These are phyloP conservation scores for Podaxis sp. DNA, from an alignment of 768 basidiomycete genomes.

Conservation along the genomic window DNA sequence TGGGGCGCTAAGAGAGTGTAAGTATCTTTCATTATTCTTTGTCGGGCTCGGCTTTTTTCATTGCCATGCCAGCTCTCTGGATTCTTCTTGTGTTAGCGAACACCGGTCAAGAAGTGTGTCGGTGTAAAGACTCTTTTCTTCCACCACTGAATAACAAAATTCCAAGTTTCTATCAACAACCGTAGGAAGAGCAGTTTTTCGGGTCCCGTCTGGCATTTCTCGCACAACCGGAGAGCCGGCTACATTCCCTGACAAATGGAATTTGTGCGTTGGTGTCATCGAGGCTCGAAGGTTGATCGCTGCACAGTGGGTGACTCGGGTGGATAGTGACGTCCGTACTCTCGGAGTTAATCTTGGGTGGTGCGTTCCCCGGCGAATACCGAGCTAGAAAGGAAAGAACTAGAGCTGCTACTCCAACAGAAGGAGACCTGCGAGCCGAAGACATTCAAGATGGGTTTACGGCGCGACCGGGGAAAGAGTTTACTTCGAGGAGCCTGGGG, in stretches of 20 bases:
- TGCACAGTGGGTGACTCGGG: background rate
- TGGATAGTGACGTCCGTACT: conserved; percentile 28
- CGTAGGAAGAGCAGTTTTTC: background rate
- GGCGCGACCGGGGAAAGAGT: conserved; percentile 53
- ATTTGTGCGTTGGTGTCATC: conserved; percentile 14
- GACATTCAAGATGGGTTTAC: conserved; percentile 66
- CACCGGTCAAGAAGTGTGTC: no score
- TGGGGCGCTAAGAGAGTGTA: no score
- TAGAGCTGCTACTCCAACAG: conserved; percentile 36
- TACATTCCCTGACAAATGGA: conserved; percentile 4
- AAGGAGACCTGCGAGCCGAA: conserved; percentile 41
- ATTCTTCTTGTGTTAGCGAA: no score
- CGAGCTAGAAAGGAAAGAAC: conserved; percentile 46
- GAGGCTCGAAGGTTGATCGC: conserved; percentile 16
- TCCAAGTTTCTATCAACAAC: background rate
- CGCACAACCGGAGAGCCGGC: background rate
- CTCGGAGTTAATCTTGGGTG: conserved; percentile 48
- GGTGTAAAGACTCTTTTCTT: background rate
- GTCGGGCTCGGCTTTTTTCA: no score
- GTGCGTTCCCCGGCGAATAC: conserved; percentile 54
- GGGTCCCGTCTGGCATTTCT: background rate
- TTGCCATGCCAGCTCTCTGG: no score
- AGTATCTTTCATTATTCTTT: no score
- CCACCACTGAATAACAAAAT: background rate
- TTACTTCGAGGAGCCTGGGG: conserved; percentile 58